Base-by-base conservation (phyloP, 2,329 filamentous ascomycete genomes). In the Trichoderma hamatum region DNA sequence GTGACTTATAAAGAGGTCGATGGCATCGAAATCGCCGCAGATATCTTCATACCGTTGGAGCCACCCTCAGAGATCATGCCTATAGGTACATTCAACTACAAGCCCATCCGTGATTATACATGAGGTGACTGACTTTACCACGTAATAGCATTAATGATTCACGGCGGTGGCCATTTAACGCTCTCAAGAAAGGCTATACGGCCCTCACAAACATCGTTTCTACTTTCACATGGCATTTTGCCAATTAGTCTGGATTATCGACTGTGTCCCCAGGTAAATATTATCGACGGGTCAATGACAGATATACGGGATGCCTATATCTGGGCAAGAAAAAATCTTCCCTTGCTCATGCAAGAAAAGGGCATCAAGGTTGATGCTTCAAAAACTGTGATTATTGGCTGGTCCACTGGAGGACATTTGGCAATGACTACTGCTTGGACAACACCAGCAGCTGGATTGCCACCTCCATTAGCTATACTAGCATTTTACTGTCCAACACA, bases 201-300 rank as follows among this genome's bases (percentile, higher is more conserved):
- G 1, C 75, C 77, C 2, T 59, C 69, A 4, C 84, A 86, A 66
- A 80, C 76, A 0, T 62, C 72, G 5, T 69, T 75, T 1, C 76
- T 86, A 0, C 75, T 85, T 0, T 69, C 75, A 0, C 61, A 73
- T 5, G 81, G 82, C 0, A 77, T 86, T 51, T 72, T 86, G 2
- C 83, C 84, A 0, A 73, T 87, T 13, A 84, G 81, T 70, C 64
- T 86, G 0, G 84, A 86, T 72, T 84, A 86, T 70, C 76, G 84
- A 0, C 78, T 87, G 1, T 86, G 84, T 68, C 85, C 84, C 0
- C 83, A 86, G 54, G 76, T 80, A 3, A 81, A 75, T 24, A 72
- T 87, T 3, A 59, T 78, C 3, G 79, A 84, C 1, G 85, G 85
- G 0, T 79, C 85, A 0, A 80, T 86, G 73, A 71, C 72, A 3